Evolutionary conservation across 768 basidiomycete species (phyloP).

Genomic region (Xerocomellus dryophilus): DNA sequence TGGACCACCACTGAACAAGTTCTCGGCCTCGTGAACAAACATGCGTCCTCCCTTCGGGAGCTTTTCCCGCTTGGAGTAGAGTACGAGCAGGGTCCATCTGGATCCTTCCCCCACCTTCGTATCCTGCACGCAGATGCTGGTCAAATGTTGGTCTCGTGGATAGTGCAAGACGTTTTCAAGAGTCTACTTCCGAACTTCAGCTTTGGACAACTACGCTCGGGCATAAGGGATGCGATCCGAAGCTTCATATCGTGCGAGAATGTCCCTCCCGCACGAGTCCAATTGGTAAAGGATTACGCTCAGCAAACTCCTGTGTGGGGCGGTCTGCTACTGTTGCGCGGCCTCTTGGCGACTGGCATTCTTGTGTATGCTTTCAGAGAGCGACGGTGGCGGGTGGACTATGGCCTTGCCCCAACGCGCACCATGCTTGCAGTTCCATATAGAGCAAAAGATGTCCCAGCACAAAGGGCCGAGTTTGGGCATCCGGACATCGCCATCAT

Average conservation of each 20-base stretch:
- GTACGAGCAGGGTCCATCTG: slow-evolving; percentile 6
- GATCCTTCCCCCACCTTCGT: slow-evolving; percentile 26
- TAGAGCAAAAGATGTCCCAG: slow-evolving; percentile 37
- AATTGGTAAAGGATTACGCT: slow-evolving; percentile 7
- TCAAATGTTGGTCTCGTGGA: slow-evolving; percentile 7
- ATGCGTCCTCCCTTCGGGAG: slow-evolving; percentile 8
- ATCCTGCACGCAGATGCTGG: slow-evolving; percentile 16
- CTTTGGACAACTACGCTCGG: slow-evolving; percentile 9
- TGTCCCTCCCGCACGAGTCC: not conserved
- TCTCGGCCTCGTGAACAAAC: slow-evolving; percentile 23
- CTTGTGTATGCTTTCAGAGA: slow-evolving; percentile 32
- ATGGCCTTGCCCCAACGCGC: slow-evolving; percentile 32
- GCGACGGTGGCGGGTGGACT: slow-evolving; percentile 40
- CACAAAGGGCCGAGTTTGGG: slow-evolving; percentile 38
- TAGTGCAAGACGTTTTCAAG: slow-evolving; percentile 17
- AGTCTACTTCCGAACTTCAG: slow-evolving; percentile 14
- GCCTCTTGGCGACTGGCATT: slow-evolving; percentile 34
- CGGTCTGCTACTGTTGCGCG: slow-evolving; percentile 33
- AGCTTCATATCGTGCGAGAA: slow-evolving; percentile 24
- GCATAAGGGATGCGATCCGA: slow-evolving; percentile 9
- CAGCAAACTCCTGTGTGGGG: slow-evolving; percentile 12
- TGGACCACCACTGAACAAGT: slow-evolving; percentile 36
- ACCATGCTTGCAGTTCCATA: slow-evolving; percentile 39
- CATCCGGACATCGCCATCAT: slow-evolving; percentile 37
- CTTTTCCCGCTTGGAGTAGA: slow-evolving; percentile 16